These are phyloP conservation scores for Plasmodium blacklocki DNA, from an alignment of 169 alveolate genomes.

Conservation along the genomic window DNA sequence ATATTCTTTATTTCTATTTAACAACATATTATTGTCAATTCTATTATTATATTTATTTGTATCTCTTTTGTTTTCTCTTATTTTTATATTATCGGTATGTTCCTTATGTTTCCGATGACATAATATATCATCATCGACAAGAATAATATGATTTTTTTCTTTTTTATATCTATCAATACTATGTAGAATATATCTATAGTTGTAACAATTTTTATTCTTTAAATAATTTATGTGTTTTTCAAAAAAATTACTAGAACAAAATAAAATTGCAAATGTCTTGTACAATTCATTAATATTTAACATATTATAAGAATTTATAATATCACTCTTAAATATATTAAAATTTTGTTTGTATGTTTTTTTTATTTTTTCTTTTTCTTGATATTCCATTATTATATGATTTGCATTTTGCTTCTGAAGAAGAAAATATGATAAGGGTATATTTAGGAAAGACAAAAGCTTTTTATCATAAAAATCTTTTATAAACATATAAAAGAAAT, in stretches of 20 bases:
- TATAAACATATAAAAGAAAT: slow-evolving; percentile 46
- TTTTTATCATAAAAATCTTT: slow-evolving; percentile 67
- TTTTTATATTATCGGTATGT: background rate
- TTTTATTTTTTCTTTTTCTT: background rate
- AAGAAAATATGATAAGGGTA: slow-evolving; percentile 28
- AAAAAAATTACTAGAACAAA: slow-evolving; percentile 51
- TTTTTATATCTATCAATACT: background rate
- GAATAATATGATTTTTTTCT: background rate
- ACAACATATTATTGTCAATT: background rate
- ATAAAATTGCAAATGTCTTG: slow-evolving; percentile 18
- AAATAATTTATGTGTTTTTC: slow-evolving; percentile 30
- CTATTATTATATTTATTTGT: background rate
- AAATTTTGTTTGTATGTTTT: slow-evolving; percentile 7
- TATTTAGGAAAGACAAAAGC: slow-evolving; percentile 30
- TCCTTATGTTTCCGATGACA: background rate
- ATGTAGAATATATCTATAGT: slow-evolving; percentile 2
- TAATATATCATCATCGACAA: background rate
- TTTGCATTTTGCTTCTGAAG: background rate
- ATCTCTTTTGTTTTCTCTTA: background rate
- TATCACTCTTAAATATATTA: slow-evolving; percentile 8
- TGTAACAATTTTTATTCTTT: background rate
- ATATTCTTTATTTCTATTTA: background rate
- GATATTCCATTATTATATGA: background rate
- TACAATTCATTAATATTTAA: slow-evolving; percentile 13
- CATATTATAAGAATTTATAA: background rate